Conservation (phyloP, 257 asterid species). For the Nicotiana knightiana region DNA sequence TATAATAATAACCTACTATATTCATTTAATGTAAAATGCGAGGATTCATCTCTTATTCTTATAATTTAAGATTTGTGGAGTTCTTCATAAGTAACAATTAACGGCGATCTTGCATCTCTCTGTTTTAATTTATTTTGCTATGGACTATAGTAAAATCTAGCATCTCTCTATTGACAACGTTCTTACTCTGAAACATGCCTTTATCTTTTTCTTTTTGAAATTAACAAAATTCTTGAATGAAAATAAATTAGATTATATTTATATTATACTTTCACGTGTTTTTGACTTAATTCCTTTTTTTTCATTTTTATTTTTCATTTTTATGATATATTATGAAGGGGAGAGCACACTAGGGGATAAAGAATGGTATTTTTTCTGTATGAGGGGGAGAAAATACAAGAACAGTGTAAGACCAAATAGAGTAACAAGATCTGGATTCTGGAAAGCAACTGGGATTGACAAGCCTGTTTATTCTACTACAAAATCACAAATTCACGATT, state of each 20-base stretch:
- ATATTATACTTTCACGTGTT: too few relatives aligned
- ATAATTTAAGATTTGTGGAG: too few relatives aligned
- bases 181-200: neutral
- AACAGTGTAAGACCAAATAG: slow-evolving; percentile 50
- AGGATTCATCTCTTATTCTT: neutral
- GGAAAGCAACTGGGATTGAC: slow-evolving; percentile 66
- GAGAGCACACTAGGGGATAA: slow-evolving; percentile 10
- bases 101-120: too few relatives aligned
- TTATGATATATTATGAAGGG: neutral
- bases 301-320: too few relatives aligned
- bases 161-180: neutral
- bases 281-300: neutral
- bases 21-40: neutral
- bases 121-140: too few relatives aligned
- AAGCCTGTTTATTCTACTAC: slow-evolving; percentile 30
- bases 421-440: slow-evolving; percentile 50
- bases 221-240: too few relatives aligned
- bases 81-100: too few relatives aligned
- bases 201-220: too few relatives aligned
- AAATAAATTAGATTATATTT: too few relatives aligned
- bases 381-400: slow-evolving; percentile 51
- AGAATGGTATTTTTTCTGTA: slow-evolving; percentile 57
- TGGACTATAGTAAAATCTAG: neutral
- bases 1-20: too few relatives aligned
- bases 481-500: neutral